Conservation (phyloP, 768 basidiomycete genomes). For the Baorangia bicolor region DNA sequence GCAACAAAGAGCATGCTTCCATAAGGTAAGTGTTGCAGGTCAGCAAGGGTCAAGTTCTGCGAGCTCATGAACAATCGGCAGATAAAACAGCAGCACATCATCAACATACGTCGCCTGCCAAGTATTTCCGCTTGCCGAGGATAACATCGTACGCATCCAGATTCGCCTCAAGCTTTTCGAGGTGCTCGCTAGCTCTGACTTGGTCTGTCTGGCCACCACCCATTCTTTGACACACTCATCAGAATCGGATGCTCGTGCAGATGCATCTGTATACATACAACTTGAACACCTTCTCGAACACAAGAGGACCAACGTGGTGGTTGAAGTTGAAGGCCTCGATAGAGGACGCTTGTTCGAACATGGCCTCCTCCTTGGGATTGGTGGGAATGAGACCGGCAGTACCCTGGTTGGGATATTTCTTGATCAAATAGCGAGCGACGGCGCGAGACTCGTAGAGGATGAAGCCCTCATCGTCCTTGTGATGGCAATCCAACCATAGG, state of each 20-base stretch:
- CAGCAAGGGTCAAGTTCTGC: conserved; percentile 50
- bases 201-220: no score
- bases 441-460: conserved; percentile 62
- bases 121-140: conserved; percentile 51
- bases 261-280: conserved; percentile 31
- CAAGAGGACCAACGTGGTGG: conserved; percentile 36
- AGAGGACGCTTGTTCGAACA: conserved; percentile 37
- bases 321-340: conserved; percentile 56
- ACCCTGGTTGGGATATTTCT: conserved; percentile 53
- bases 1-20: conserved; percentile 29
- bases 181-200: conserved; percentile 12
- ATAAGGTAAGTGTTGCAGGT: conserved; percentile 56
- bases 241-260: neutral
- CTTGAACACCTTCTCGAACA: conserved; percentile 53
- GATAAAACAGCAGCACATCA: neutral
- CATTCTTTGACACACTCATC: conserved; percentile 1
- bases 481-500: neutral
- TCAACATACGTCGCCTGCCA: conserved; percentile 53
- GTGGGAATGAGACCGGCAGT: conserved; percentile 47
- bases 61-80: neutral
- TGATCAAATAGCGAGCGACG: conserved; percentile 56
- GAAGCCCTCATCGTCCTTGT: conserved; percentile 60
- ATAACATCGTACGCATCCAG: conserved; percentile 55
- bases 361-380: conserved; percentile 33
- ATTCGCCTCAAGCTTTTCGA: conserved; percentile 29